Evolutionary conservation across 2,329 filamentous ascomycete genomes (phyloP).

Genomic region (Ascochyta lentis): DNA sequence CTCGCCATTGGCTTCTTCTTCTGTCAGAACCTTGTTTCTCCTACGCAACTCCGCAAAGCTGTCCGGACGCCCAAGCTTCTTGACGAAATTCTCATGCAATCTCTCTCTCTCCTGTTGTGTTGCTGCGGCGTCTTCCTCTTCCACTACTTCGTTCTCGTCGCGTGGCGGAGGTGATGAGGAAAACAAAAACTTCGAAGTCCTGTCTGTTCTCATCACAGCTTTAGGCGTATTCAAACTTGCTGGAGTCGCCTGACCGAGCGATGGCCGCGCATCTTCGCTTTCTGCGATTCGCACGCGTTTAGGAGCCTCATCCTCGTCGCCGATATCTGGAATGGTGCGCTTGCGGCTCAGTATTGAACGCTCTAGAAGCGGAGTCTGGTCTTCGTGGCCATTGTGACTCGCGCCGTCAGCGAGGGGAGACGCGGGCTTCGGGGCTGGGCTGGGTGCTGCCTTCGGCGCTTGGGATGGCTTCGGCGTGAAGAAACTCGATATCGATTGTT

Average conservation of each 20-base stretch:
- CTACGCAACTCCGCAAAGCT: conserved; percentile 74
- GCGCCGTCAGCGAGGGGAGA: conserved; percentile 27
- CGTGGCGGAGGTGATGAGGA: conserved; percentile 55
- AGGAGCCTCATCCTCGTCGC: conserved; percentile 46
- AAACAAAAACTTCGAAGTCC: conserved; percentile 67
- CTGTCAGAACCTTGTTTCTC: conserved; percentile 61
- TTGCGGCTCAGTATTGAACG: conserved; percentile 25
- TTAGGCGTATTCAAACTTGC: conserved; percentile 36
- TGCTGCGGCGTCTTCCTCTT: conserved; percentile 58
- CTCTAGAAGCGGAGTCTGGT: neutral
- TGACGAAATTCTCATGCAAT: conserved; percentile 84
- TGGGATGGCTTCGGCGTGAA: conserved; percentile 63
- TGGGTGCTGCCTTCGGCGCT: conserved; percentile 39
- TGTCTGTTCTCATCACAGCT: conserved; percentile 50
- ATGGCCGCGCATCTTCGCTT: conserved; percentile 28
- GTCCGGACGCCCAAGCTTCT: conserved; percentile 86
- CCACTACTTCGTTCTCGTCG: conserved; percentile 48
- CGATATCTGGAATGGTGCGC: conserved; percentile 48
- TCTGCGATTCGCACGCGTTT: conserved; percentile 47
- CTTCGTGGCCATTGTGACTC: conserved; percentile 23
- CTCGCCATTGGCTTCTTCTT: conserved; percentile 60
- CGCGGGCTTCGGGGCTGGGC: conserved; percentile 24
- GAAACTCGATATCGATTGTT: conserved; percentile 86
- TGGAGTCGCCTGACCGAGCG: conserved; percentile 32
- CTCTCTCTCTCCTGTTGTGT: conserved; percentile 68